Base-by-base conservation (phyloP, 139 green algal species). In the Micractinium conductrix region DNA sequence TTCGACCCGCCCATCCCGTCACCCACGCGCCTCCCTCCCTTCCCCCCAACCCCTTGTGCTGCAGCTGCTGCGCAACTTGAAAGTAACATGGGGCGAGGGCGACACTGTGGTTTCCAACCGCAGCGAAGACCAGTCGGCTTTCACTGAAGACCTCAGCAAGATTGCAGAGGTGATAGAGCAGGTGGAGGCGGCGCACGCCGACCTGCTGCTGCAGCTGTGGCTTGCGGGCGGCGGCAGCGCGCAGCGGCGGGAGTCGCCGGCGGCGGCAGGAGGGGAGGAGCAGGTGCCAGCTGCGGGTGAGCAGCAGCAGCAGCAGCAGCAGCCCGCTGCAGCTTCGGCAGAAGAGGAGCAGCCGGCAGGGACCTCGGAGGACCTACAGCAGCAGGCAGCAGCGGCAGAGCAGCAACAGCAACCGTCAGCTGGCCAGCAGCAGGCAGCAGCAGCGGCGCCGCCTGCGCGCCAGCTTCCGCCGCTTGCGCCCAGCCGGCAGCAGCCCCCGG, bases 191-290 rank as follows among this genome's bases (percentile, higher is more conserved):
- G 79, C 63, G 2, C 80, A 85, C 48, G 45, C 68, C 44, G 70
- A 69, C 48, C 78, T 95, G 84, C 82, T 95, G 87, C 89, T 91
- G 42, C 78, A 81, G 26, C 89, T 96, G 58, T 97, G 93, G 93
- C 95, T 92, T 89, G 84, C 81, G 42, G 28, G 21, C 40, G 44
- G 10, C 42, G 73, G 42, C 16, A 33, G 45, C 40, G 14, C 35
- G n/a, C n/a, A n/a, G n/a, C n/a, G n/a, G n/a, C n/a, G n/a, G n/a
- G 53, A 37, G 40, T 26, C 9, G 22, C 40, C 9, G 28, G 40
- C 42, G 22, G 55, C 75, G 43, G 58, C 76, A 28, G 8, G 28
- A n/a, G 28, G 28, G 42, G 28, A 3, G 68, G 37, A 38, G 38
- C 21, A 50, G 12, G 63, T 22, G 63, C 24, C n/a, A 43, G 28